A percentile compares a stretch with the other conserved stretches of the same genome.
Conservation (phyloP, 2,329 filamentous ascomycete species). For the Verticillium klebahnii region DNA sequence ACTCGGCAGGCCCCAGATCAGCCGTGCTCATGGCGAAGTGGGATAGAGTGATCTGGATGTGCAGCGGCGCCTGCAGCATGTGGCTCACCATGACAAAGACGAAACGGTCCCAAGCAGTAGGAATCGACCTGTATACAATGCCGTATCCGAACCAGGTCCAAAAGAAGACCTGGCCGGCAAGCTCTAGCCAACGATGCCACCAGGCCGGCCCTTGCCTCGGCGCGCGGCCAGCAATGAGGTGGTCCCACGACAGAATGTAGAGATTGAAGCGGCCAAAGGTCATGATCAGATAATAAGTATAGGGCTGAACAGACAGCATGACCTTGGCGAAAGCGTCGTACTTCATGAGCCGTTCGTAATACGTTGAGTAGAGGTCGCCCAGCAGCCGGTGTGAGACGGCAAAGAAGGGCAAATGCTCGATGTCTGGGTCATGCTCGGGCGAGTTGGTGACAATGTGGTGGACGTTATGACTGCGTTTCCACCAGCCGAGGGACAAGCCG, state of each 20-base stretch:
- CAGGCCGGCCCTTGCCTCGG: slow-evolving; percentile 71
- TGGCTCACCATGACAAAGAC: slow-evolving; percentile 77
- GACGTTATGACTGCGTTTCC: slow-evolving; percentile 94
- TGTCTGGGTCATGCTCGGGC: slow-evolving; percentile 93
- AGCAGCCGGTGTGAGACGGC: slow-evolving; percentile 81
- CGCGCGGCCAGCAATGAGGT: slow-evolving; percentile 64
- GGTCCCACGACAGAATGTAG: slow-evolving; percentile 76
- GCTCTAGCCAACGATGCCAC: slow-evolving; percentile 81
- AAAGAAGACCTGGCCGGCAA: slow-evolving; percentile 72
- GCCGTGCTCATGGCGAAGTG: slow-evolving; percentile 93
- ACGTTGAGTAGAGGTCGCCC: slow-evolving; percentile 67
- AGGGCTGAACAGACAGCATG: slow-evolving; percentile 69
- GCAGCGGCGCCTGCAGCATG: slow-evolving; percentile 73
- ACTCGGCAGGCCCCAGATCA: slow-evolving; percentile 78
- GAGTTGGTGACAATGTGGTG: slow-evolving; percentile 96
- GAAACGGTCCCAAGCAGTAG: slow-evolving; percentile 63
- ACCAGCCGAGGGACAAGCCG: slow-evolving; percentile 90
- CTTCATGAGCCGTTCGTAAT: slow-evolving; percentile 75
- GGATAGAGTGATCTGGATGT: slow-evolving; percentile 85
- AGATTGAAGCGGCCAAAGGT: slow-evolving; percentile 83
- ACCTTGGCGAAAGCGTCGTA: slow-evolving; percentile 72
- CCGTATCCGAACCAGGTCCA: slow-evolving; percentile 84
- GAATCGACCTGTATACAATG: slow-evolving; percentile 70
- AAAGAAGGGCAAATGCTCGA: slow-evolving; percentile 86
- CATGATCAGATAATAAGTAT: slow-evolving; percentile 79